Evolutionary conservation across 805 yeast genomes (phyloP).

Genomic region (Ogataea pini): DNA sequence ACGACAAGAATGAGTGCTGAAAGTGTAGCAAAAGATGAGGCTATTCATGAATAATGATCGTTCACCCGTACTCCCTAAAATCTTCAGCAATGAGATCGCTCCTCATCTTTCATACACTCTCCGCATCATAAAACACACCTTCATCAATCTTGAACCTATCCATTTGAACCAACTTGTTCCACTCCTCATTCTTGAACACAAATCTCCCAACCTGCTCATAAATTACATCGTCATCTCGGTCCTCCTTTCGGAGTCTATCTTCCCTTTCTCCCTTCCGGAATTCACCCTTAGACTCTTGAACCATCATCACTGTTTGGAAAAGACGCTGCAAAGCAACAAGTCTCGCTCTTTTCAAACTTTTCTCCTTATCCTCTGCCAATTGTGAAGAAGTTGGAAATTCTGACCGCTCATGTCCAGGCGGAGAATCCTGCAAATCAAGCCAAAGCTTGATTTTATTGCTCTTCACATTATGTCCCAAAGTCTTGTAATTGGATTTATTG

Average conservation of each 20-base stretch:
- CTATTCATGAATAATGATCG: too few relatives aligned
- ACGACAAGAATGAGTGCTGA: too few relatives aligned
- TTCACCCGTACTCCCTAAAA: too few relatives aligned
- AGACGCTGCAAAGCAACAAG: conserved; percentile 47
- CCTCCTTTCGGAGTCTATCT: too few relatives aligned
- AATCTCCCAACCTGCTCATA: conserved; percentile 41
- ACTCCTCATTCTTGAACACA: conserved; percentile 44
- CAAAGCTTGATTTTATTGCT: conserved; percentile 32
- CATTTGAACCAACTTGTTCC: conserved; percentile 39
- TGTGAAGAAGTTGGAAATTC: conserved; percentile 64
- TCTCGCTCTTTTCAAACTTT: conserved; percentile 30
- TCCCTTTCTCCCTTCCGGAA: too few relatives aligned
- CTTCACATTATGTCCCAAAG: conserved; percentile 17
- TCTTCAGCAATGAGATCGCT: neutral
- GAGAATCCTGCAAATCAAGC: conserved; percentile 38
- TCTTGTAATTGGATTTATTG: conserved; percentile 23
- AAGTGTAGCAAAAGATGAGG: too few relatives aligned
- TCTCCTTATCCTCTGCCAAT: conserved; percentile 37
- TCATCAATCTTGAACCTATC: conserved; percentile 37
- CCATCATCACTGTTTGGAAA: conserved; percentile 40
- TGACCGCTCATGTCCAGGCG: conserved; percentile 60
- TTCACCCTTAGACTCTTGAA: conserved; percentile 18
- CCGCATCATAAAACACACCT: conserved; percentile 37
- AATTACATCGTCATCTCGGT: neutral
- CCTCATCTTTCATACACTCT: neutral